Conservation (phyloP, 73 alveolate species). For the Paramecium sonneborni region DNA sequence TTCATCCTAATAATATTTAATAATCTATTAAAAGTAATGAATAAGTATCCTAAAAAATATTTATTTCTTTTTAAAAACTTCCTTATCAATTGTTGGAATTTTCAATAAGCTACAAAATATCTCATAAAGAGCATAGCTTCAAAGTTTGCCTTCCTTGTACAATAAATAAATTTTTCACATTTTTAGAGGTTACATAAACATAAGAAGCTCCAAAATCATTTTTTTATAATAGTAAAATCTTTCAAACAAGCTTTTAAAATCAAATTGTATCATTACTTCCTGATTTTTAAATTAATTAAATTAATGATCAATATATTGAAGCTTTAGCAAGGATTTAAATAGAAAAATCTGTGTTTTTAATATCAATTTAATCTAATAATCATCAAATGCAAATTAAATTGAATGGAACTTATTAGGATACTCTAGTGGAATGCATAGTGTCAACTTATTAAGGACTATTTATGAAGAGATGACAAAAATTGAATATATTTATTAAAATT, state of each 20-base stretch:
- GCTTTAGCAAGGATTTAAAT: not conserved
- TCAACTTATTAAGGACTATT: conserved; percentile 50
- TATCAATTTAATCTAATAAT: not conserved
- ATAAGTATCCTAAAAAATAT: not conserved
- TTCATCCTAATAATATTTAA: not conserved
- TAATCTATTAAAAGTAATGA: not conserved
- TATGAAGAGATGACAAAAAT: conserved; percentile 11
- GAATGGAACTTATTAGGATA: not conserved
- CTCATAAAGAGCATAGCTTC: not conserved
- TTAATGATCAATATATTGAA: not conserved
- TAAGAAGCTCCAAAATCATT: not conserved
- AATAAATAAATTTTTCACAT: conserved; percentile 3
- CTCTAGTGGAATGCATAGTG: not conserved
- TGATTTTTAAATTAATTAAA: not conserved
- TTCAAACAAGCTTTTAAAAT: conserved; percentile 8
- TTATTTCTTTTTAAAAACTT: not conserved
- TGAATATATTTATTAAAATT: not conserved
- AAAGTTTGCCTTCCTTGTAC: conserved; percentile 2
- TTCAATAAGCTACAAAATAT: not conserved
- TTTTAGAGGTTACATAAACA: not conserved
- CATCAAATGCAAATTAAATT: not conserved
- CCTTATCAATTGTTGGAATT: not conserved
- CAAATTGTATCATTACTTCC: not conserved
- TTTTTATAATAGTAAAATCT: conserved; percentile 28
- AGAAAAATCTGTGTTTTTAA: not conserved